Conservation (phyloP, 345 rosid species). For the Pistacia atlantica region DNA sequence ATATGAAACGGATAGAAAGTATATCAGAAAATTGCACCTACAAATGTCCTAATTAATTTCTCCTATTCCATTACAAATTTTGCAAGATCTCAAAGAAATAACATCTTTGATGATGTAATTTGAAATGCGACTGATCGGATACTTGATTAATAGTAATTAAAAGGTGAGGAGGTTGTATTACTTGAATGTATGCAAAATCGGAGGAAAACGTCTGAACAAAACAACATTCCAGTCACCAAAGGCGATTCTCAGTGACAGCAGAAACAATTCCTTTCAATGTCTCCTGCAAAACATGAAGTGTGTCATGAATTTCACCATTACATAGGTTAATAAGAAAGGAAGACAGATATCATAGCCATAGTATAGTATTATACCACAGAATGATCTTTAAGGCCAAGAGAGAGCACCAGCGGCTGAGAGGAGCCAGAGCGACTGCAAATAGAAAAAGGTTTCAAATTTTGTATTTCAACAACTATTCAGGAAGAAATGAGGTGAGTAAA, state of each 20-base stretch:
- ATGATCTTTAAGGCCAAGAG: slow-evolving; percentile 93
- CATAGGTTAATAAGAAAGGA: not conserved
- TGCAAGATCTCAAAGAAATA: not conserved
- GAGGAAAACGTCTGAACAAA: not conserved
- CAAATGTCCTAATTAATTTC: not conserved
- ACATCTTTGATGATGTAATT: not conserved
- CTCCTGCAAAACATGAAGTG: slow-evolving; percentile 49
- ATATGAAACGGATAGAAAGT: not conserved
- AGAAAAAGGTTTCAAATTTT: slow-evolving; percentile 3
- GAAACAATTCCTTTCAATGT: slow-evolving; percentile 74
- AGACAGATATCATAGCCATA: too few relatives aligned
- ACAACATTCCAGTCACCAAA: slow-evolving; percentile 46
- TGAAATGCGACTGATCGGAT: not conserved
- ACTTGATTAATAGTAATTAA: not conserved
- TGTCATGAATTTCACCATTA: not conserved
- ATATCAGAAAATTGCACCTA: not conserved
- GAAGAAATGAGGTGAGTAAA: not conserved
- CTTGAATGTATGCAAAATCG: not conserved
- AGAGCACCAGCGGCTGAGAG: slow-evolving; percentile 69
- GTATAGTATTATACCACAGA: slow-evolving; percentile 48
- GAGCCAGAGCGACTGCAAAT: slow-evolving; percentile 52
- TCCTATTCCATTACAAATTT: not conserved
- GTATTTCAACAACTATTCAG: not conserved
- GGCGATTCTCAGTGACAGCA: slow-evolving; percentile 64
- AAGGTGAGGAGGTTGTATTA: not conserved